Evolutionary conservation across 2,329 filamentous ascomycete species (phyloP).

Genomic region (Lecanosticta acicola): DNA sequence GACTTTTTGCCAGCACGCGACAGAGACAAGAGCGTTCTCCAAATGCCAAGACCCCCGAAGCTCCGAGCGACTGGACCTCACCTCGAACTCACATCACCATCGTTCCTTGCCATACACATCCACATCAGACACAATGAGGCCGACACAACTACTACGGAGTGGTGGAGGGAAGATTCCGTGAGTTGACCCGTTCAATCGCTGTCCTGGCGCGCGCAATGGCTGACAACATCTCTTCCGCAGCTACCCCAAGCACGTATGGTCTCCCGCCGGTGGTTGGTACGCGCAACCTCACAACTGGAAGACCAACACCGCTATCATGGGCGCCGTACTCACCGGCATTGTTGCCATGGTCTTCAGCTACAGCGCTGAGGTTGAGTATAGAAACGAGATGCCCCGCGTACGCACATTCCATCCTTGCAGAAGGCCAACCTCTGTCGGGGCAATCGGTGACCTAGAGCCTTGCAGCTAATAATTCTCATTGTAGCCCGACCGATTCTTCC

Average conservation of each 20-base stretch:
- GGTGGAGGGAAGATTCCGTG: constrained; percentile 75
- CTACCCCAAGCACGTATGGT: constrained; percentile 75
- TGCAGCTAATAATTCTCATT: constrained; percentile 11
- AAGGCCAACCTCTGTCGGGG: not conserved
- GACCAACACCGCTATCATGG: constrained; percentile 75
- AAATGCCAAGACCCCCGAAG: constrained; percentile 1
- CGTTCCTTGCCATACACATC: constrained; percentile 3
- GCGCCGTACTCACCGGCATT: constrained; percentile 62
- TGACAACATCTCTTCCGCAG: constrained; percentile 18
- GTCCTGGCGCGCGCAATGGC: constrained; percentile 14
- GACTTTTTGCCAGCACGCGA: constrained; percentile 5
- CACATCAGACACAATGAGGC: constrained; percentile 25
- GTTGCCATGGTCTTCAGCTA: constrained; percentile 61
- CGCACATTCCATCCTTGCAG: too few relatives aligned
- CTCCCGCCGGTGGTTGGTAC: constrained; percentile 96
- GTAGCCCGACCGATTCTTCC: constrained; percentile 65
- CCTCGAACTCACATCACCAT: constrained; percentile 10
- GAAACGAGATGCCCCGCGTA: constrained; percentile 66
- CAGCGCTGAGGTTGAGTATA: constrained; percentile 67
- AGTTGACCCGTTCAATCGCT: constrained; percentile 23
- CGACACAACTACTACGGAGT: constrained; percentile 46
- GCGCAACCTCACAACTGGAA: constrained; percentile 92
- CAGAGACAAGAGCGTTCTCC: not conserved
- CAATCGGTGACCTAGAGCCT: not conserved
- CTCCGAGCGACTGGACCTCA: constrained; percentile 14